A percentile compares a stretch with the other conserved stretches of the same genome.
phyloP scores from a whole-genome alignment of 2,329 filamentous ascomycete species.

The Metarhizium humberi region DNA sequence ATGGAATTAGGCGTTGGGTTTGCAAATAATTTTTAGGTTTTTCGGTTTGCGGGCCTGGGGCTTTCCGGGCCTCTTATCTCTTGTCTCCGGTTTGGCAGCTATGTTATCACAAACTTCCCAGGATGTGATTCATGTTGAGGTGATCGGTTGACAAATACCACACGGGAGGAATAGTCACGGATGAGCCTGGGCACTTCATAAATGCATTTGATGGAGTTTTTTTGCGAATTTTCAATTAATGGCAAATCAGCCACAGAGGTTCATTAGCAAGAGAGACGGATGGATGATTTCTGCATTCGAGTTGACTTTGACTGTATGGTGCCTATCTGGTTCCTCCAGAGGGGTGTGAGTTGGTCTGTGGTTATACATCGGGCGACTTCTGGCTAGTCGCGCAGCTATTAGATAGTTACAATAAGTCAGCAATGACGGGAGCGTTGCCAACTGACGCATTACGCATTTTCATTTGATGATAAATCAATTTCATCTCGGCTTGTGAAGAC shows the following conservation, averaged over 20 bases:
- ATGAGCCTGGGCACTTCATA: background rate
- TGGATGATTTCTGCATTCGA: background rate
- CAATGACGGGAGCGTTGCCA: background rate
- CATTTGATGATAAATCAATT: background rate
- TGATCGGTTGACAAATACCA: background rate
- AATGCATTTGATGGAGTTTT: background rate
- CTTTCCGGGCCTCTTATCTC: background rate
- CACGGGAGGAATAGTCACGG: background rate
- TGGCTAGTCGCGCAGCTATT: background rate
- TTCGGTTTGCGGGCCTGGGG: background rate
- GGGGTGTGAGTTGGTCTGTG: background rate
- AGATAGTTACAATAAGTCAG: background rate
- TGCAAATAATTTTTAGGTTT: conserved; percentile 5
- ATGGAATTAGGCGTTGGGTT: conserved; percentile 21
- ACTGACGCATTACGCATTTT: background rate
- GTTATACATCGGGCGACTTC: background rate
- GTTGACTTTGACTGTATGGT: background rate
- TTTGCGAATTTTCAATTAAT: background rate
- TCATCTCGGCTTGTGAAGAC: background rate
- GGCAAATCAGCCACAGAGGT: background rate
- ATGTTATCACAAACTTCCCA: background rate
- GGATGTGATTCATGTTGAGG: background rate
- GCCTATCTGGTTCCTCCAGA: background rate
- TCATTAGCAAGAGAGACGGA: background rate
- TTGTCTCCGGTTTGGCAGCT: background rate